Base-by-base conservation (phyloP, 2,329 filamentous ascomycete genomes). In the Neofusicoccum cordaticola region DNA sequence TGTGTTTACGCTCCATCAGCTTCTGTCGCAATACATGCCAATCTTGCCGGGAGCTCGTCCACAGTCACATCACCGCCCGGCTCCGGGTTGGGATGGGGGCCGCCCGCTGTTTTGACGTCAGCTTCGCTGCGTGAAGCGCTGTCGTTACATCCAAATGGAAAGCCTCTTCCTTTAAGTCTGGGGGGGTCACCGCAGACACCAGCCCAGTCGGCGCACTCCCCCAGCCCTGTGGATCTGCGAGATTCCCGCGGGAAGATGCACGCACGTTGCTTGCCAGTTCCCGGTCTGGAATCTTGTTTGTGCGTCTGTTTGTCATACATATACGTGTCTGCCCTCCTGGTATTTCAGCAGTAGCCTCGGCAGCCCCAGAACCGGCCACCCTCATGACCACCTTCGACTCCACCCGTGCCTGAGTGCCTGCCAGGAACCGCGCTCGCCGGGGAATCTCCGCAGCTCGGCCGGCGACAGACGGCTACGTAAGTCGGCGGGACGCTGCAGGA, bases 111-210 rank as follows among this genome's bases (percentile, higher is more conserved):
- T 72, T 74, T 73, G 73, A 72, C 69, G 66, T 71, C 65, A 68
- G 67, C 68, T 71, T 70, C 70, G 69, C 68, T 69, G 71, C 71
- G 68, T 41, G 64, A 70, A 67, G 67, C 71, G 47, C 71, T 67
- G 35, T 61, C 64, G 75, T 66, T 70, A 73, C 73, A 76, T 74
- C 69, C 68, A 68, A 70, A 70, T 67, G 56, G 42, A 69, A 68
- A 65, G 62, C 63, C 65, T 73, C 70, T 70, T 61, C 27, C 52
- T 65, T 61, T 65, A 37, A 51, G 53, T 22, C 52, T 34, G 52
- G 31, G n/a, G 37, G 56, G 31, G 42, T 41, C 56, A 60, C 27
- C 27, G 48, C 61, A 53, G 47, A 52, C 61, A 63, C 37, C 34
- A 63, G 15, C 61, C 61, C 47, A 51, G 45, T 22, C 34, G 45